Evolutionary conservation across 352 stramenopile genomes (phyloP), one percentile per base, ranked within the genome.

Genomic region (Thalassiosira livingstoniorum): DNA sequence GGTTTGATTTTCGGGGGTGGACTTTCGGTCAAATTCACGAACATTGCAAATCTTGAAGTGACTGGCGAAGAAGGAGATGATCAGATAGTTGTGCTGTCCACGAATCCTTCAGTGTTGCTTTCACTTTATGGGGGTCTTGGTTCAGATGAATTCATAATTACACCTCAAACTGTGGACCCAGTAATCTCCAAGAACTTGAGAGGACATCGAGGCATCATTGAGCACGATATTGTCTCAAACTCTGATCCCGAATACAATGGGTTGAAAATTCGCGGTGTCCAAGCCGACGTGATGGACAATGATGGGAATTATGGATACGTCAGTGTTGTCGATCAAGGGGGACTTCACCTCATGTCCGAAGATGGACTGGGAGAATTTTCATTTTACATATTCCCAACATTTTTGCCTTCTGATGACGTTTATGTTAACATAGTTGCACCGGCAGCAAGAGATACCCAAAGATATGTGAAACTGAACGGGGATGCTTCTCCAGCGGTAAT

Each of bases 151-250:
- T 88, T 88, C 47, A 39, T 70, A 1, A 68, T 88, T 3, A 71
- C 76, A 31, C 82, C 82, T 65, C 32, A 35, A n/a, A 61, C 61
- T 27, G 75, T 84, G 27, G 54, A 75, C 18, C 67, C 80, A 32
- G 75, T 87, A 5, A 69, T 78, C n/a, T 82, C 69, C 0, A 83
- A 87, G 60, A 87, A 87, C 55, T 53, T 85, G 2, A 57, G 75
- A 58, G 80, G 80, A 23, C 80, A 87, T 45, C 42, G 80, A 27
- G 80, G 80, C 18, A 82, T 87, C 18, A 73, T 87, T 53, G 75
- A 85, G 61, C 80, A 87, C 37, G 27, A 27, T 57, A 55, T 87
- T 60, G n/a, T 57, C 21, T 83, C 73, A 42, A 55, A 15, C 47
- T 31, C 43, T 68, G 80, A 85, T 82, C 27, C 35, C 2, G 66